Conservation (phyloP, 1,284 basidiomycete species). For the Dichomitus squalens region DNA sequence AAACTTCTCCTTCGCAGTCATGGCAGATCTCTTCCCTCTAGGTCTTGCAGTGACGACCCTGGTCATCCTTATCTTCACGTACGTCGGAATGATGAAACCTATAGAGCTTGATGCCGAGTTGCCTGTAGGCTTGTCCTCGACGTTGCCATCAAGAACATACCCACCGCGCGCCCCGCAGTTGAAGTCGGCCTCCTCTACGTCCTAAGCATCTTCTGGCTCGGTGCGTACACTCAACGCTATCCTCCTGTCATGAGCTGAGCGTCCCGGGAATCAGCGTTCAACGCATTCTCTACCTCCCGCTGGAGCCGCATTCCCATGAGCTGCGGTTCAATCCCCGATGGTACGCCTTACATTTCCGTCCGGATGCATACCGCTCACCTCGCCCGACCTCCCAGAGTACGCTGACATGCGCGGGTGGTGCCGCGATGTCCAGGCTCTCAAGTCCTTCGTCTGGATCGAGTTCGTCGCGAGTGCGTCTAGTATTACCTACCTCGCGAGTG, state of each 20-base stretch:
- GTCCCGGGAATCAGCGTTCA: conserved; percentile 44
- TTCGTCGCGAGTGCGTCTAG: conserved; percentile 50
- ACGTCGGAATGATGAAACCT: conserved; percentile 16
- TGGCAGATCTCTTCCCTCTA: conserved; percentile 61
- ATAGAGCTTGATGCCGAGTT: not conserved
- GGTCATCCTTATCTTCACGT: conserved; percentile 45
- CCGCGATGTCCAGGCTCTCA: conserved; percentile 53
- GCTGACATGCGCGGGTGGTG: conserved; percentile 53
- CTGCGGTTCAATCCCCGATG: conserved; percentile 50
- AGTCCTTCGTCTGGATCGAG: conserved; percentile 60
- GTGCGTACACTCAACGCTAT: conserved; percentile 34
- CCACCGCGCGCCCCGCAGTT: conserved; percentile 48
- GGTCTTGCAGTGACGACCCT: conserved; percentile 56
- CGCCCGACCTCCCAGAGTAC: conserved; percentile 37
- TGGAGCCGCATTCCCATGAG: conserved; percentile 51
- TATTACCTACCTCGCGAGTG: not conserved
- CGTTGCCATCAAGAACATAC: conserved; percentile 42
- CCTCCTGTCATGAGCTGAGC: not conserved
- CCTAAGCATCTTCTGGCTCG: conserved; percentile 55
- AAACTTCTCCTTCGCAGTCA: conserved; percentile 34
- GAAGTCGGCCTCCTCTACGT: conserved; percentile 49
- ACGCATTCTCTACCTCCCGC: conserved; percentile 59
- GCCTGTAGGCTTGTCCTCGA: conserved; percentile 46
- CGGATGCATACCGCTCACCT: not conserved
- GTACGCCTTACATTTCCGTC: conserved; percentile 30